A percentile compares a stretch with the other conserved stretches of the same genome.
Evolutionary conservation across 306 rosid genomes (phyloP).

Genomic region (Alnus glutinosa): DNA sequence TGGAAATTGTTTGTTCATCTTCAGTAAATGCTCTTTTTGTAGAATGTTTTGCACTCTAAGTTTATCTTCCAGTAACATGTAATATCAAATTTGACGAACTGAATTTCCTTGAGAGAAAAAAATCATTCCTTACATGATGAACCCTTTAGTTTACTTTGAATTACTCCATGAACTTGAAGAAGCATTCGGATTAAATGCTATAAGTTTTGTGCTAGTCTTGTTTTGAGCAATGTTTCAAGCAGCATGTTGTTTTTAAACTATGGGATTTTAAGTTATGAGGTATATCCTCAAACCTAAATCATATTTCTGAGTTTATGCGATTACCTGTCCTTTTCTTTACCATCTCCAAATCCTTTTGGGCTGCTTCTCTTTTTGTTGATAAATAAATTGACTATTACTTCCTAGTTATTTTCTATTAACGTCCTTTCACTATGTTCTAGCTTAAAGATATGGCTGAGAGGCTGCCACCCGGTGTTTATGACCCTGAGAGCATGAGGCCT

Average conservation of each 20-base stretch:
- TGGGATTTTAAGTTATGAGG: background rate
- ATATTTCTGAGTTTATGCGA: background rate
- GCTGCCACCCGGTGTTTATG: conserved; percentile 81
- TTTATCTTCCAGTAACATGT: background rate
- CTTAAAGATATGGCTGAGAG: conserved; percentile 92
- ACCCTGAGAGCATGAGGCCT: conserved; percentile 56
- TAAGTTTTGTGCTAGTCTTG: background rate
- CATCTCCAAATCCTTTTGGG: background rate
- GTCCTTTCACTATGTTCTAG: conserved; percentile 46
- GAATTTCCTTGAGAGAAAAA: background rate
- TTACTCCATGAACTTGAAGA: background rate
- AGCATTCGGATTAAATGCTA: background rate
- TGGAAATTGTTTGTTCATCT: conserved; percentile 17
- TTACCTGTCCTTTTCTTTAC: background rate
- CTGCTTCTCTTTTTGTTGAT: background rate
- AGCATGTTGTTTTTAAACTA: background rate
- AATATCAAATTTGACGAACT: background rate
- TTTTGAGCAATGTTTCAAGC: background rate
- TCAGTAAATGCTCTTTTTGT: conserved; percentile 12
- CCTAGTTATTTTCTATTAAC: conserved; percentile 15
- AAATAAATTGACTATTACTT: background rate
- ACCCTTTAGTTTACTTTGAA: background rate
- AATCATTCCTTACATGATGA: background rate
- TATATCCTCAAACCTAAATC: background rate
- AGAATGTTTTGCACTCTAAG: background rate